phyloP scores from a whole-genome alignment of 352 stramenopile genomes.

The Albugo laibachii region DNA sequence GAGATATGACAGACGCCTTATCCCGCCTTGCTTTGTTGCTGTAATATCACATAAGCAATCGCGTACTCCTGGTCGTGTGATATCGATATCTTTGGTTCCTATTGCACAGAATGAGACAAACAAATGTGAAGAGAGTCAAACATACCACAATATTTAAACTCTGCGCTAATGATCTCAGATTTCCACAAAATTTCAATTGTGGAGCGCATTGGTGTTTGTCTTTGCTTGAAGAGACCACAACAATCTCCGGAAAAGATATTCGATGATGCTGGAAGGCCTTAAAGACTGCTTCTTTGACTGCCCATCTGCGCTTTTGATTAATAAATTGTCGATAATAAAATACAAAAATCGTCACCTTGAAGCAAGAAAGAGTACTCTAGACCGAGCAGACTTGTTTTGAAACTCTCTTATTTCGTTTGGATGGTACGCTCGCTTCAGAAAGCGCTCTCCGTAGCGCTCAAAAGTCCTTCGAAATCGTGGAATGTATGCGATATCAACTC shows the following conservation, averaged over 20 bases:
- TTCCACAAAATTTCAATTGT: constrained; percentile 30
- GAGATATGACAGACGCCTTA: background rate
- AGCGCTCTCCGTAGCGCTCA: constrained; percentile 33
- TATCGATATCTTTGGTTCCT: constrained; percentile 48
- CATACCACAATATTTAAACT: constrained; percentile 29
- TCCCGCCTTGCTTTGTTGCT: constrained; percentile 12
- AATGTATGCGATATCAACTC: constrained; percentile 45
- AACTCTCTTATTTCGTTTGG: constrained; percentile 46
- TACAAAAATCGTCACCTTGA: constrained; percentile 15
- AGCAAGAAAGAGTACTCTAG: constrained; percentile 35
- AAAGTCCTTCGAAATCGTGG: constrained; percentile 31
- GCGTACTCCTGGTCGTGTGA: constrained; percentile 73
- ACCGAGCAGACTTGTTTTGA: constrained; percentile 11
- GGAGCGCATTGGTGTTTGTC: background rate
- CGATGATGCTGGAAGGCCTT: constrained; percentile 69
- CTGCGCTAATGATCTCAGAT: constrained; percentile 27
- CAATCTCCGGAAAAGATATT: constrained; percentile 60
- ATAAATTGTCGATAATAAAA: background rate
- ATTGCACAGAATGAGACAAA: background rate
- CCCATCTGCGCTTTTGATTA: constrained; percentile 19
- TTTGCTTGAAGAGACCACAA: constrained; percentile 8
- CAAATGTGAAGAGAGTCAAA: background rate
- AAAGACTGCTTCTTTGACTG: constrained; percentile 62
- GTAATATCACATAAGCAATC: constrained; percentile 53
- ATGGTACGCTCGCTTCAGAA: constrained; percentile 41